Evolutionary conservation across 805 yeast genomes (phyloP).

Genomic region (Yarrowia osloensis): DNA sequence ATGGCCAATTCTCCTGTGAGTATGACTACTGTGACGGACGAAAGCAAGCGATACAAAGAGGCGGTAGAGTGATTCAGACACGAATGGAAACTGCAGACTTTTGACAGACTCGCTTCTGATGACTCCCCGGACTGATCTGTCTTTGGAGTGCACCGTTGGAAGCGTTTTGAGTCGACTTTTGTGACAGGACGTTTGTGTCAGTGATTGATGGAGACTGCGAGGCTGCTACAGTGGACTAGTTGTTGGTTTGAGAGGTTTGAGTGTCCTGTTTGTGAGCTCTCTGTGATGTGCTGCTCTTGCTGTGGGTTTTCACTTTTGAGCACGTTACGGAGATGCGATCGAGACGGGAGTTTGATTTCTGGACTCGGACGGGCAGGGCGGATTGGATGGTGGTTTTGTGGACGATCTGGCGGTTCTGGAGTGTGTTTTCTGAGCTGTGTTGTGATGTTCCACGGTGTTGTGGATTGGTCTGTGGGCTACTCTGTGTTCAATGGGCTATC

Average conservation of each 20-base stretch:
- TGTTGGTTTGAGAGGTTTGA: neutral
- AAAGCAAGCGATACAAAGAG: neutral
- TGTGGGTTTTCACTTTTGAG: neutral
- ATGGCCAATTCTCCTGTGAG: slow-evolving; percentile 30
- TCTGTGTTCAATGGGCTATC: neutral
- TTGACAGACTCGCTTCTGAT: no score
- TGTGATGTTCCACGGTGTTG: neutral
- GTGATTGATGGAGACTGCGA: neutral
- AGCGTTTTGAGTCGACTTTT: no score
- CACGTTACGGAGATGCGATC: neutral
- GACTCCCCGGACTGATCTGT: no score
- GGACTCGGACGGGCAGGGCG: neutral
- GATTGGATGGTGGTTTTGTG: neutral
- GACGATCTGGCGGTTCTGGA: neutral
- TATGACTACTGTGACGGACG: neutral
- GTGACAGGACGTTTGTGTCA: neutral
- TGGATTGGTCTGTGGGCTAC: neutral
- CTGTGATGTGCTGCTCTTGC: neutral
- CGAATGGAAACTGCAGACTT: no score
- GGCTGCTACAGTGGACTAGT: neutral
- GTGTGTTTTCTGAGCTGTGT: neutral
- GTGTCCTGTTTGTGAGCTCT: neutral
- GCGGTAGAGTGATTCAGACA: no score
- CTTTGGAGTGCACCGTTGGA: no score
- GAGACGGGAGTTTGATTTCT: neutral